phyloP scores from a whole-genome alignment of 208 protist species.

The Crithidia thermophila region DNA sequence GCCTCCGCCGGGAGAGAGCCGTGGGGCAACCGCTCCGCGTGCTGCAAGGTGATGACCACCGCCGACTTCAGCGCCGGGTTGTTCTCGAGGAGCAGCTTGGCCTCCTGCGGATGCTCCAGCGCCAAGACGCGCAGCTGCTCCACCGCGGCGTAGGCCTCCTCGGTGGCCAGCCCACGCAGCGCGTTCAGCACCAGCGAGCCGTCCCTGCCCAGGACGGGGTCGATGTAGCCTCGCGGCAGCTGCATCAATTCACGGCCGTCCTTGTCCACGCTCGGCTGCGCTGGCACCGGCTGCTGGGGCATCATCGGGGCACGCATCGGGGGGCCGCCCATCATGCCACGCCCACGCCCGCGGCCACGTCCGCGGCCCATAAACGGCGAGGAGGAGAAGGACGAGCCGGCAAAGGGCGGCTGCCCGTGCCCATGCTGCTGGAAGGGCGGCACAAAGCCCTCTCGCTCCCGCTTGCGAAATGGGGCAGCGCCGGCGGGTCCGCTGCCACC shows the following conservation, averaged over 20 bases:
- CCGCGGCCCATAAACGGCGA: slow-evolving; percentile 6
- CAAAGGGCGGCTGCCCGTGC: background rate
- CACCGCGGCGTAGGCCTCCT: slow-evolving; percentile 87
- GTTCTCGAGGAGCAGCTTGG: slow-evolving; percentile 61
- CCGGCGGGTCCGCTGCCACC: slow-evolving; percentile 24
- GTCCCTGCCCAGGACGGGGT: slow-evolving; percentile 70
- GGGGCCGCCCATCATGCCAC: slow-evolving; percentile 8
- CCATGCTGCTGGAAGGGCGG: background rate
- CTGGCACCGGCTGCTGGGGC: slow-evolving; percentile 11
- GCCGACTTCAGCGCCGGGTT: slow-evolving; percentile 72
- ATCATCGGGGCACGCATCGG: slow-evolving; percentile 15
- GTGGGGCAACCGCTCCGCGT: slow-evolving; percentile 63
- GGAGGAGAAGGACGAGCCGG: background rate
- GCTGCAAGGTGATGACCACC: slow-evolving; percentile 83
- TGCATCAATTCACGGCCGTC: slow-evolving; percentile 42
- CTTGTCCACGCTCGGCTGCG: slow-evolving; percentile 19
- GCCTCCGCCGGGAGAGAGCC: slow-evolving; percentile 60
- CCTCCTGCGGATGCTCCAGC: slow-evolving; percentile 69
- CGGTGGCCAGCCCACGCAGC: slow-evolving; percentile 49
- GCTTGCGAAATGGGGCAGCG: slow-evolving; percentile 33
- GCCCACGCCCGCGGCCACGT: slow-evolving; percentile 15
- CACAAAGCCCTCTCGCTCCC: slow-evolving; percentile 26
- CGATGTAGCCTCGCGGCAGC: slow-evolving; percentile 57
- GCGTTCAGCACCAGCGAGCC: slow-evolving; percentile 58
- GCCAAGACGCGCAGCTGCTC: slow-evolving; percentile 88